phyloP scores from a whole-genome alignment of 2,329 filamentous ascomycete genomes.

The Colletotrichum filicis region DNA sequence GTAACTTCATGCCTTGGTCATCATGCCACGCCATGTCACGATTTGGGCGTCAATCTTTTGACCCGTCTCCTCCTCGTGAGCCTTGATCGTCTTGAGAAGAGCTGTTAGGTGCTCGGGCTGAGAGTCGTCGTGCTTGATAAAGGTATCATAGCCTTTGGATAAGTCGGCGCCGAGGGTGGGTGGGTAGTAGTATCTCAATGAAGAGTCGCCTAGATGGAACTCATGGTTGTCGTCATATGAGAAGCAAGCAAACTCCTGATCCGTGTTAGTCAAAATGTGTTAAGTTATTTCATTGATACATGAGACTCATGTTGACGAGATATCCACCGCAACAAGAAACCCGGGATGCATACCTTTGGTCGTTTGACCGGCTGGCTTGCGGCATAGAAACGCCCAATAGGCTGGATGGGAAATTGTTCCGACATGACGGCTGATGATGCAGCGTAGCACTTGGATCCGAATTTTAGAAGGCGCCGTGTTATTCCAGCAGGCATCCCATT shows the following conservation, averaged over 20 bases:
- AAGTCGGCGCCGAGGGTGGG: conserved; percentile 78
- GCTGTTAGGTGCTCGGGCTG: conserved; percentile 90
- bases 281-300: background rate
- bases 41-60: conserved; percentile 80
- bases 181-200: conserved; percentile 89
- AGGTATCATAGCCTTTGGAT: conserved; percentile 82
- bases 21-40: conserved; percentile 96
- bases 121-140: conserved; percentile 84
- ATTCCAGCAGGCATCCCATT: background rate
- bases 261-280: background rate
- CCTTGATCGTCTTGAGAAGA: conserved; percentile 79
- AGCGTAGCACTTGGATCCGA: background rate
- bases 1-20: conserved; percentile 83
- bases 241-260: conserved; percentile 88
- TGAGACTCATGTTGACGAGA: background rate
- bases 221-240: conserved; percentile 89
- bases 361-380: conserved; percentile 77
- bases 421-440: conserved; percentile 5
- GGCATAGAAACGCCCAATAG: conserved; percentile 75
- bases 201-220: conserved; percentile 81
- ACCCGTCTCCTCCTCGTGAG: conserved; percentile 75
- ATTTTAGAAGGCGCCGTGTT: background rate
- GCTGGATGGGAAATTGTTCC: conserved; percentile 70
- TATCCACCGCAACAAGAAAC: background rate
- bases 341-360: conserved; percentile 67